Base-by-base conservation (phyloP, 352 stramenopile genomes). In the Globisporangium recalcitrans region DNA sequence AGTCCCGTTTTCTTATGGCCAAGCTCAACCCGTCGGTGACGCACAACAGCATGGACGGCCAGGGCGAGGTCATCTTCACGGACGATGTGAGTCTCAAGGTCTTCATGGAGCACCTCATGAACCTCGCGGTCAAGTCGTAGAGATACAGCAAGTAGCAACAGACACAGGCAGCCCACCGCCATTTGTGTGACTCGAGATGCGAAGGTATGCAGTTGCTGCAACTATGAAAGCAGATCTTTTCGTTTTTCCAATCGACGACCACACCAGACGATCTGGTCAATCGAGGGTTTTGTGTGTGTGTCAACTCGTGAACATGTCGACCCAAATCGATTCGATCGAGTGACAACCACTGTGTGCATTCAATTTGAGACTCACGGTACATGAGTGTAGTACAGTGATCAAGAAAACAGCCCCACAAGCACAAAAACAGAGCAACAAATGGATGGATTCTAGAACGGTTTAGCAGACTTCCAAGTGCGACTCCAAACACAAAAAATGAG, bases 21-120 rank as follows among this genome's bases (percentile, higher is more conserved):
- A 99, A 99, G 78, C 86, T 99, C 61, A 99, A 99, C 78, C 98
- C 98, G 55, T 98, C 89, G 57, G 83, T 96, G 52, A 98, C 95
- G 53, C 93, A 99, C 87, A 99, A 98, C 80, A 97, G 87, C 67
- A 97, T 97, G 73, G 90, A 97, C 65, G 85, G 82, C 49, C 87
- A 90, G 67, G 94, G 90, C 36, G 91, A 99, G 63, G 90, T 98
- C 53, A 98, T 99, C 62, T 99, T 99, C 72, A 99, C 98, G 29
- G 98, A 99, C 74, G 97, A 99, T 73, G 98, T 99, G n/a, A 98
- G 89, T 59, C 78, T 99, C 40, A 98, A 98, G 72, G 97, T 99
- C 21, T 99, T 99, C 77, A 99, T 99, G 98, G 97, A 99, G 76
- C 97, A 99, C 77, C 72, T 98, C 56, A 98, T 96, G 79, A 95